phyloP scores from a whole-genome alignment of 768 basidiomycete species.

The Exidia glandulosa region DNA sequence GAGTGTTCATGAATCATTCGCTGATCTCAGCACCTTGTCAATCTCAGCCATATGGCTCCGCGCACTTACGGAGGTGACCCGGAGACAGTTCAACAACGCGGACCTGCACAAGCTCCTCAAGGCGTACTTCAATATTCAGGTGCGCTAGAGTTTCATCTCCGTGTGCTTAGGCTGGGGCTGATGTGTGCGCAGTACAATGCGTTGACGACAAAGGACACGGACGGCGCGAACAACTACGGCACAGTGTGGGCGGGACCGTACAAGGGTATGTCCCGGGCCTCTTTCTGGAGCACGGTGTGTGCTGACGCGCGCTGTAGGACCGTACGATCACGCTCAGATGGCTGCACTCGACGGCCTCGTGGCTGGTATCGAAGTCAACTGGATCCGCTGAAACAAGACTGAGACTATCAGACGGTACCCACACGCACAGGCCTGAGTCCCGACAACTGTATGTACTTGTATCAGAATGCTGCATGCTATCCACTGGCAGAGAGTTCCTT shows the following conservation, averaged over 20 bases:
- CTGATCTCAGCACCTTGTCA: neutral
- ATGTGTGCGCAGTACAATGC: neutral
- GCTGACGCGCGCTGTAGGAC: neutral
- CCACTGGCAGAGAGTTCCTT: no score
- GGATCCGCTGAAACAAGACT: neutral
- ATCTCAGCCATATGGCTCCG: slow-evolving; percentile 33
- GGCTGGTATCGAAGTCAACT: slow-evolving; percentile 1
- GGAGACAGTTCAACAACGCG: slow-evolving; percentile 25
- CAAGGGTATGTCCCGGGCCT: neutral
- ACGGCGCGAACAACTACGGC: neutral
- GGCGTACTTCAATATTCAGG: slow-evolving; percentile 44
- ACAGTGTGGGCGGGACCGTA: neutral
- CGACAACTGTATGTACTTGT: no score
- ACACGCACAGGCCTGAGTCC: no score
- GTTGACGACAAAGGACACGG: neutral
- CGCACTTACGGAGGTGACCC: slow-evolving; percentile 35
- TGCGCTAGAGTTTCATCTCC: slow-evolving; percentile 7
- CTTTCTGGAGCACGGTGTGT: no score
- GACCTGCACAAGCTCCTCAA: slow-evolving; percentile 31
- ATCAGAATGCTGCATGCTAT: no score
- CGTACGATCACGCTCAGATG: neutral
- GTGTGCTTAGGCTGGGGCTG: neutral
- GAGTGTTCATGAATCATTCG: neutral
- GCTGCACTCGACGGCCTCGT: slow-evolving; percentile 5
- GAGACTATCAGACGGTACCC: no score